Conservation (phyloP, 257 asterid species). For the Petrea volubilis region DNA sequence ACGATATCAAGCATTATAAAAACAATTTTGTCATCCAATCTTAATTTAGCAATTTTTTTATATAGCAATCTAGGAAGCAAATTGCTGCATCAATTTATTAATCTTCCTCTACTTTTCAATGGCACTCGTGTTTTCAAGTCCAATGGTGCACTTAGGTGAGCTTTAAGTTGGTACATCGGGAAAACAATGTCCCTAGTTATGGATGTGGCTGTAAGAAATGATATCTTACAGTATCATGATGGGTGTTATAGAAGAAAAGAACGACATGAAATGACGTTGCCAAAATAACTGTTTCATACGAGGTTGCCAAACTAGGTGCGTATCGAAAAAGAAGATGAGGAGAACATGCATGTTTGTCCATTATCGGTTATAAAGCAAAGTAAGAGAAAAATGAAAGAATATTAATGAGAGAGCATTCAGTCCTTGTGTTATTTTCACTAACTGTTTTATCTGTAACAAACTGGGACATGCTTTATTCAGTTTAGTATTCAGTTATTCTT, state of each 20-base stretch:
- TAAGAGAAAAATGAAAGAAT: not conserved
- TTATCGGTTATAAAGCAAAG: constrained; percentile 3
- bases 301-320: not conserved
- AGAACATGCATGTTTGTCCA: not conserved
- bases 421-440: not conserved
- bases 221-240: not conserved
- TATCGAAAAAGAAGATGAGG: not conserved
- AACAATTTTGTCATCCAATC: not conserved
- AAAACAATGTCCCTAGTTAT: not conserved
- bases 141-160: not conserved
- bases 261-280: not conserved
- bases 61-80: not conserved
- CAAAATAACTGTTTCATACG: not conserved
- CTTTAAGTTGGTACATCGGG: not conserved
- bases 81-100: not conserved
- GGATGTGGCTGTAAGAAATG: not conserved
- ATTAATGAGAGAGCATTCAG: not conserved
- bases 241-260: not conserved
- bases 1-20: not conserved
- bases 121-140: not conserved
- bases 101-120: not conserved
- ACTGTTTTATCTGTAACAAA: not conserved
- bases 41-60: not conserved
- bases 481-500: not conserved
- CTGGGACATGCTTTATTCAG: not conserved